These are phyloP conservation scores for Cystobasidium pallidum DNA, from an alignment of 1,284 basidiomycete genomes.

Conservation along the genomic window DNA sequence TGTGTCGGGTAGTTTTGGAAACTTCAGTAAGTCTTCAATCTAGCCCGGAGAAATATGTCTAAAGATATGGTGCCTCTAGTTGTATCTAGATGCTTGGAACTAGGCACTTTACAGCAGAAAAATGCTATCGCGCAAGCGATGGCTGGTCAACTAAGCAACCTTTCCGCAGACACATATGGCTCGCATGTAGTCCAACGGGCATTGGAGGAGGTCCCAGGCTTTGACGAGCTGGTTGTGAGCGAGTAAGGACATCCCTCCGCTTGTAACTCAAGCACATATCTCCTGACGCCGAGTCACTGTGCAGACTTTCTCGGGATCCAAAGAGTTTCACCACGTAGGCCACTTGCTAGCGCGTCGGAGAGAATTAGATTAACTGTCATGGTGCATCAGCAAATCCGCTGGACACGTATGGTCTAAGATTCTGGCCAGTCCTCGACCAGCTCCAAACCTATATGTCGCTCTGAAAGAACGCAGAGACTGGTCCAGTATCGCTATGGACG, in stretches of 20 bases:
- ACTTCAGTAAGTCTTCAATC: conserved; percentile 27
- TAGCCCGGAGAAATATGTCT: background rate
- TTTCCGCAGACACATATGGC: conserved; percentile 39
- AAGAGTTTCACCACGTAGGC: conserved; percentile 30
- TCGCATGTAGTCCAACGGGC: conserved; percentile 43
- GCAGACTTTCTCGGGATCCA: conserved; percentile 19
- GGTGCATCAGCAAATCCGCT: conserved; percentile 22
- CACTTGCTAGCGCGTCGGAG: background rate
- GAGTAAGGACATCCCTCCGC: conserved; percentile 9
- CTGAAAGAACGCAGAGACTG: conserved; percentile 31
- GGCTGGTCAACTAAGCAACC: conserved; percentile 12
- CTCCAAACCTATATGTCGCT: conserved; percentile 29
- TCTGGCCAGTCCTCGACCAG: conserved; percentile 11
- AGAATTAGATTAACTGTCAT: background rate
- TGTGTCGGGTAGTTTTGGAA: conserved; percentile 35
- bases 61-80: background rate
- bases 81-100: conserved; percentile 40
- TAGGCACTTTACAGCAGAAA: conserved; percentile 21
- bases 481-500: conserved; percentile 42
- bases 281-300: background rate
- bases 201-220: conserved; percentile 26
- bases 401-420: conserved; percentile 44
- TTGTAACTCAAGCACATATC: too few species aligned
- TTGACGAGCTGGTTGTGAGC: conserved; percentile 17
- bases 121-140: conserved; percentile 20